Percentiles rank a stretch among this genome's conserved stretches.
These are phyloP conservation scores for Talaromyces marneffei DNA, from an alignment of 2,329 filamentous ascomycete species.

Conservation along the genomic window DNA sequence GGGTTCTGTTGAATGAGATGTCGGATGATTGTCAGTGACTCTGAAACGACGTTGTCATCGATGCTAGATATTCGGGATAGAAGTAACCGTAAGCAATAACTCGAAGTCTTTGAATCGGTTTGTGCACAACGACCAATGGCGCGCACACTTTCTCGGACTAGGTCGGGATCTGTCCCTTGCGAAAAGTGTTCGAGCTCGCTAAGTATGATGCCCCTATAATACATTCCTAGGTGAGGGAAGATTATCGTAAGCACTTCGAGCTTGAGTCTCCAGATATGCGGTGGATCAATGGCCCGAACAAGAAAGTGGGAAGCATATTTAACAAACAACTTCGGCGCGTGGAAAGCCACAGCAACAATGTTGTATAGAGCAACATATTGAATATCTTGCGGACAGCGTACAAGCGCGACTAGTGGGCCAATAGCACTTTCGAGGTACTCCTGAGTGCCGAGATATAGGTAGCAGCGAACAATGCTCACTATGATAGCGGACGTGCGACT, in stretches of 20 bases:
- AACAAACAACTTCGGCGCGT: conserved; percentile 72
- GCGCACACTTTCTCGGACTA: conserved; percentile 83
- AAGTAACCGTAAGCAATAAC: conserved; percentile 74
- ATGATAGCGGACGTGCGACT: conserved; percentile 92
- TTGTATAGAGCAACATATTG: conserved; percentile 89
- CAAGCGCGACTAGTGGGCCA: conserved; percentile 77
- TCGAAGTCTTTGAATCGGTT: conserved; percentile 62
- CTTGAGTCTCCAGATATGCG: conserved; percentile 83
- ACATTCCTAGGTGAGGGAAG: conserved; percentile 72
- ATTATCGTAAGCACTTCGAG: conserved; percentile 85
- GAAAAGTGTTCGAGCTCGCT: conserved; percentile 94
- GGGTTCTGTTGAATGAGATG: conserved; percentile 93
- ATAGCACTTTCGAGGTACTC: conserved; percentile 70
- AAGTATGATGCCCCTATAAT: conserved; percentile 78
- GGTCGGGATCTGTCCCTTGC: conserved; percentile 62
- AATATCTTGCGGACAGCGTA: conserved; percentile 79
- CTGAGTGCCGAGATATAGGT: conserved; percentile 73
- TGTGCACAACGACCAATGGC: conserved; percentile 93
- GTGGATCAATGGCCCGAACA: conserved; percentile 69
- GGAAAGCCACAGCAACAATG: conserved; percentile 84
- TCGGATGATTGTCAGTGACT: conserved; percentile 88
- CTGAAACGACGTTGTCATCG: conserved; percentile 81
- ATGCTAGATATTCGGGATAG: conserved; percentile 82
- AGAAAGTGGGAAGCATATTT: conserved; percentile 87
- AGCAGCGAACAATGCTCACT: conserved; percentile 77